Base-by-base conservation (phyloP, 768 basidiomycete species). In the Pisolithus albus region DNA sequence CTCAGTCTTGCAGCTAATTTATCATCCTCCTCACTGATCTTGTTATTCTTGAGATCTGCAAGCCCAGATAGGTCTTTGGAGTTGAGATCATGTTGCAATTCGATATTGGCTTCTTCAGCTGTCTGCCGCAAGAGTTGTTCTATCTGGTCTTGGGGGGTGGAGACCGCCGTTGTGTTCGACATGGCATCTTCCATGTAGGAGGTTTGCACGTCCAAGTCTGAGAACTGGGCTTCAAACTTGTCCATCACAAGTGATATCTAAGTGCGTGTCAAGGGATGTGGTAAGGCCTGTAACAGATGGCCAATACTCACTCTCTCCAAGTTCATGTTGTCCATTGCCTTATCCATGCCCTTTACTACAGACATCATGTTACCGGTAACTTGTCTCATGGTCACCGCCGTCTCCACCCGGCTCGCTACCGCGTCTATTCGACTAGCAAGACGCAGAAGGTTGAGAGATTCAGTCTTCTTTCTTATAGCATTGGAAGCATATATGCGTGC, bases 301-400 rank as follows among this genome's bases (percentile, higher is more conserved):
- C 13, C 30, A 23, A 21, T 24, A 73, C 83, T 64, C 62, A 96
- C 95, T 66, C 86, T 79, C 61, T 99, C 96, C 51, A 98, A 80
- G 74, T 99, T 98, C 96, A 99, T 99, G 70, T 78, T 88, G 60
- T 96, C 88, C 96, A 99, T 98, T 4, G 96, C 96, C 65, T 87
- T 90, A 67, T 99, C 96, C 96, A 99, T 98, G 32, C 93, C 94
- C 61, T 83, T 84, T 42, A 99, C 96, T 3, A 98, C 96, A 34
- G 85, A 86, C 15, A 92, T 85, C 95, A 99, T 96, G 67, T 86
- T 93, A 4, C 92, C 92, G 28, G 96, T 95, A 38, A 99, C 88
- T 70, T 91, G 82, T 46, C 91, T 82, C 92, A 99, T 97, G 50
- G 95, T 97, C 40, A 98, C 93, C 0, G 96, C 96, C 16, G 96